A percentile compares a stretch with the other conserved stretches of the same genome.
These are phyloP conservation scores for Furcasterigmium sp. DNA, from an alignment of 2,329 filamentous ascomycete species.

Conservation along the genomic window DNA sequence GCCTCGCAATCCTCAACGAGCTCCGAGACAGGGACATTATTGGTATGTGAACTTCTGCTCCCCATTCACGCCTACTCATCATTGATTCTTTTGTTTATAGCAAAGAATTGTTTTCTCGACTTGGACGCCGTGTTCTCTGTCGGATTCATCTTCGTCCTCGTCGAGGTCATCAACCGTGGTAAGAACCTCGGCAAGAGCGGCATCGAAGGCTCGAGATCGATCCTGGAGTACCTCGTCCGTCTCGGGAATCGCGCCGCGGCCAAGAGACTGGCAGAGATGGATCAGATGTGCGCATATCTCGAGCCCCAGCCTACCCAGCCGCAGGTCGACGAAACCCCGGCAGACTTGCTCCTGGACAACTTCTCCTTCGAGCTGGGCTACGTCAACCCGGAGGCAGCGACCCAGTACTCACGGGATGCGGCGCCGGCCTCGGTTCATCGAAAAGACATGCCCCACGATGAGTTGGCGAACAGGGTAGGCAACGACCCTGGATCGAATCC, in stretches of 20 bases:
- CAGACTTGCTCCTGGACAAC: not conserved
- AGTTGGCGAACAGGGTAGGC: not conserved
- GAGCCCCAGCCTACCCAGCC: not conserved
- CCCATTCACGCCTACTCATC: too few relatives aligned
- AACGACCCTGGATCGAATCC: not conserved
- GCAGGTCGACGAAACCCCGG: not conserved
- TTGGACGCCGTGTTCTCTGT: constrained; percentile 11
- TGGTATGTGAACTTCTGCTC: not conserved
- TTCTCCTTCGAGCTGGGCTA: not conserved
- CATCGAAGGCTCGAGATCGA: constrained; percentile 4
- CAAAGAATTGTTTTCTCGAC: constrained; percentile 9
- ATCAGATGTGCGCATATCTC: constrained; percentile 9
- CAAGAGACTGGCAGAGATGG: constrained; percentile 4
- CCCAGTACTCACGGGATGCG: not conserved
- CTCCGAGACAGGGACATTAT: constrained; percentile 4
- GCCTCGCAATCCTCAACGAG: constrained; percentile 5
- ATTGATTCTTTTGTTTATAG: too few relatives aligned
- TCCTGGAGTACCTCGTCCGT: constrained; percentile 3
- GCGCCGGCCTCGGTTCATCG: not conserved
- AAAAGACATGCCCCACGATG: not conserved
- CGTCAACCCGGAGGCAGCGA: not conserved
- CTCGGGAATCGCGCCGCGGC: constrained; percentile 8
- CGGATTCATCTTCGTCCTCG: constrained; percentile 11
- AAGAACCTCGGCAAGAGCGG: constrained; percentile 4
- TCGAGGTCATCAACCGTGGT: constrained; percentile 5